Conservation (phyloP, 73 alveolate species). For the Tetrahymena thermophila region DNA sequence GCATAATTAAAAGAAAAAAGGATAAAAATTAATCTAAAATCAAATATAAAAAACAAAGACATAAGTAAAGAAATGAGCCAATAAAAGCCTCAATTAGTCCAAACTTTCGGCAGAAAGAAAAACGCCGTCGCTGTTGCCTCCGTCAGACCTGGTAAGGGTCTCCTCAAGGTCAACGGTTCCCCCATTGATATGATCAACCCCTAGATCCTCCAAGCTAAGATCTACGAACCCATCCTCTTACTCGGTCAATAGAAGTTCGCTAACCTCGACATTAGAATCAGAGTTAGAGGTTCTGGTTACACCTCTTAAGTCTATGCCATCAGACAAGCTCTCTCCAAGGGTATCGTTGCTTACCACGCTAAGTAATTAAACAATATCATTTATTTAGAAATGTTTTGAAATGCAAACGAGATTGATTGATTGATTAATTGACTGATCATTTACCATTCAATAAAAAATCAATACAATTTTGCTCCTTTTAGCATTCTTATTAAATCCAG, state of each 20-base stretch:
- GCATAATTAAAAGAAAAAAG: neutral
- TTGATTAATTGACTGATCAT: neutral
- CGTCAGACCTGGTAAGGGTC: constrained; percentile 67
- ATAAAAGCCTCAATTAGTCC: constrained; percentile 54
- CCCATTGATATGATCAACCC: constrained; percentile 93
- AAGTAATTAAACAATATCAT: neutral
- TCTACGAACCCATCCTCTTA: constrained; percentile 88
- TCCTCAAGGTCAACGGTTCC: constrained; percentile 88
- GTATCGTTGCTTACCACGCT: constrained; percentile 84
- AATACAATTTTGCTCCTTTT: neutral
- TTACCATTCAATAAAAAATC: neutral
- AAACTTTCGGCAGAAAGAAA: constrained; percentile 94
- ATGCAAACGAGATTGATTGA: neutral
- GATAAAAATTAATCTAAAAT: neutral
- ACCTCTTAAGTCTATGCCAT: constrained; percentile 92
- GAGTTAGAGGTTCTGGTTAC: constrained; percentile 94
- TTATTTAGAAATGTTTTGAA: neutral
- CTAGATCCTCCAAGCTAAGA: constrained; percentile 85
- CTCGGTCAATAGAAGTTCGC: constrained; percentile 84
- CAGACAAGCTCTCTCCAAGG: constrained; percentile 97
- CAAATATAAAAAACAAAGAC: neutral
- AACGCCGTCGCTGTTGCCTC: constrained; percentile 94
- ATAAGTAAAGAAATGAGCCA: constrained; percentile 1
- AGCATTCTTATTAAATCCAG: neutral
- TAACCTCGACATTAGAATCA: constrained; percentile 84